Evolutionary conservation across 2,329 filamentous ascomycete genomes (phyloP), one percentile per base, ranked within the genome.

Genomic region (Neurospora sp.): DNA sequence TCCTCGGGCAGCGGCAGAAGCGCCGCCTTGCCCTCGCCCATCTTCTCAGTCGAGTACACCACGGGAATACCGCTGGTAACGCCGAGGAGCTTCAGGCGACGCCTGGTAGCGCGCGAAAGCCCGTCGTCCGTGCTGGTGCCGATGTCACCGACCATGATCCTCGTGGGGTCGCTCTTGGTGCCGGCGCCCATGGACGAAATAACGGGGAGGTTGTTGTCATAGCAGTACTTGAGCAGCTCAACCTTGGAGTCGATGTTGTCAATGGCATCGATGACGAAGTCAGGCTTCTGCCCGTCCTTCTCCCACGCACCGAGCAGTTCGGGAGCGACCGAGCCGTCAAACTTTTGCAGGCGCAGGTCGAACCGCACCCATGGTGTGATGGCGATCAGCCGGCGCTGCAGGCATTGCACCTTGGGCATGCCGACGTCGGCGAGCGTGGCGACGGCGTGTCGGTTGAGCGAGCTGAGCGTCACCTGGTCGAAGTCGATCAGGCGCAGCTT

Each of bases 241-340:
- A 99, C 95, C 82, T 99, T 99, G 69, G 93, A 97, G 68, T 97
- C 92, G 72, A 99, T 98, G 78, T 99, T 98, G 80, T 99, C 96
- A 74, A 99, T 99, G 28, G 95, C 96, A 80, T 99, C 96, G 41
- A 99, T 88, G n/a, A 99, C 89, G 77, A 90, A 99, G 75, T 95
- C 91, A 1, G 94, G 93, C 75, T 85, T 85, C 77, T 86, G 87
- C 17, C 83, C 88, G 5, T 80, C 83, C 57, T 82, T 83, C 37
- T 83, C 80, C 89, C 92, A 93, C 0, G 87, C 83, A 0, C 82
- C 87, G 57, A 99, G 82, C 72, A 97, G 82, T 11, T 81, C 78
- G 6, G 86, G 85, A 0, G 93, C 93, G 10, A 84, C 88, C 17
- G 83, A 79, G 66, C 86, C 88, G 72, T 89, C 88, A 79, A 96